Base-by-base conservation (phyloP, 2,329 filamentous ascomycete genomes). In the Penicillium sp. region DNA sequence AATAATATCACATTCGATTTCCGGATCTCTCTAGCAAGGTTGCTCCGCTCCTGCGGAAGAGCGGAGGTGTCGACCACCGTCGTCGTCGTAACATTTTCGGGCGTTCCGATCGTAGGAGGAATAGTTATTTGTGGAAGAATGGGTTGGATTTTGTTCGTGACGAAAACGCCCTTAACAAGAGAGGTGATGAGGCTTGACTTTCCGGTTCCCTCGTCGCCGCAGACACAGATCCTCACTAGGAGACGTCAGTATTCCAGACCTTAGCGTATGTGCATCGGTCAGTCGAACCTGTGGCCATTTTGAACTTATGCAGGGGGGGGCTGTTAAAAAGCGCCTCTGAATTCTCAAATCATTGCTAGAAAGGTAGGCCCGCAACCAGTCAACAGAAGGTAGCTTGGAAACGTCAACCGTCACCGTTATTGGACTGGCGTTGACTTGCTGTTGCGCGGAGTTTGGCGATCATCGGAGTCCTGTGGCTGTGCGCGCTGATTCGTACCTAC, bases 1-100 rank as follows among this genome's bases (percentile, higher is more conserved):
- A 99, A 87, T 19, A 98, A 85, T 67, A 99, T 98, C 68, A 97
- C 94, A 76, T 97, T 99, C 73, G 91, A 95, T 78, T 97, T 97
- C 67, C 95, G 89, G 65, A 99, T 93, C 80, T 98, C 95, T 75
- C 95, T 95, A 64, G 93, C 90, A 62, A 99, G 84, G 19, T 90
- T 93, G 63, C 90, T 91, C 68, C 95, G 90, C 75, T 99, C 94
- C 77, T 97, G 93, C 0, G 95, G 95, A 9, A 96, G 87, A 44
- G 95, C 93, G 38, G 94, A 98, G 35, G 95, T 99, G 78, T 99
- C 95, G 81, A 99, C 92, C 71, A 99, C 94, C 3, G 77, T 80
- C 68, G 92, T 97, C 13, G 95, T 99, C 53, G 93, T 96, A 75
- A 98, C 92, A 84, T 97, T 97, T 71, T 98, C 93, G 52, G 93